Evolutionary conservation across 768 basidiomycete genomes (phyloP).

Genomic region (Pulveroboletus sp.): DNA sequence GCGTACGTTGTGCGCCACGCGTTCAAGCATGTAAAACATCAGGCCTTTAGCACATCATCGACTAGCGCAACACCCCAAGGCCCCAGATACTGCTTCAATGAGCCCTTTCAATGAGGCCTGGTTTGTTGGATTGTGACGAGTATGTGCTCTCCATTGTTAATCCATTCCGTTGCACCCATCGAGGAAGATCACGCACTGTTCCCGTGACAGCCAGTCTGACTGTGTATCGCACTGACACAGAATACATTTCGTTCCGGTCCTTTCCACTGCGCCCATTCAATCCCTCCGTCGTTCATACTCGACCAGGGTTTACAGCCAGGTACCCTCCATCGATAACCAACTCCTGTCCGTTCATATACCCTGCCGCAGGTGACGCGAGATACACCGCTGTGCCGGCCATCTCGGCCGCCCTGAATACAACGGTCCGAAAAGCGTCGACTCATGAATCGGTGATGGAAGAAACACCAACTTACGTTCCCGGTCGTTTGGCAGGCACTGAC

Average conservation of each 20-base stretch:
- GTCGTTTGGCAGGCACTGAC: constrained; percentile 56
- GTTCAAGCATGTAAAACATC: too few relatives aligned
- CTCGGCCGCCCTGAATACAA: constrained; percentile 51
- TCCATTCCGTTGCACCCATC: too few relatives aligned
- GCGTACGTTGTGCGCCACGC: too few relatives aligned
- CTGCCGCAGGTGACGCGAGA: constrained; percentile 67
- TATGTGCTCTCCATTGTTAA: too few relatives aligned
- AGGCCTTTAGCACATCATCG: too few relatives aligned
- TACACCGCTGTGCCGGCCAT: constrained; percentile 77
- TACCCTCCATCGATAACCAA: constrained; percentile 75
- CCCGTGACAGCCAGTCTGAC: background rate
- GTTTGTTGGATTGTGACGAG: too few relatives aligned
- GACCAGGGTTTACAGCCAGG: constrained; percentile 65
- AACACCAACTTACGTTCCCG: constrained; percentile 58
- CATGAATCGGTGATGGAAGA: background rate
- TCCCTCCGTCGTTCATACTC: constrained; percentile 22
- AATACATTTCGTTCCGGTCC: background rate
- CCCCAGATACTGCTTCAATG: too few relatives aligned
- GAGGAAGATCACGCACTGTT: background rate
- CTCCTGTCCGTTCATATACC: constrained; percentile 75
- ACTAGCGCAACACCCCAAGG: too few relatives aligned
- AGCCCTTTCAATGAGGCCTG: too few relatives aligned
- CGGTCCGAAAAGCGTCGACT: constrained; percentile 2
- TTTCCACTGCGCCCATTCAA: too few relatives aligned
- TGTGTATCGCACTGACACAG: background rate